These are phyloP conservation scores for Monilinia aucupariae DNA, from an alignment of 2,329 filamentous ascomycete genomes.

Conservation along the genomic window DNA sequence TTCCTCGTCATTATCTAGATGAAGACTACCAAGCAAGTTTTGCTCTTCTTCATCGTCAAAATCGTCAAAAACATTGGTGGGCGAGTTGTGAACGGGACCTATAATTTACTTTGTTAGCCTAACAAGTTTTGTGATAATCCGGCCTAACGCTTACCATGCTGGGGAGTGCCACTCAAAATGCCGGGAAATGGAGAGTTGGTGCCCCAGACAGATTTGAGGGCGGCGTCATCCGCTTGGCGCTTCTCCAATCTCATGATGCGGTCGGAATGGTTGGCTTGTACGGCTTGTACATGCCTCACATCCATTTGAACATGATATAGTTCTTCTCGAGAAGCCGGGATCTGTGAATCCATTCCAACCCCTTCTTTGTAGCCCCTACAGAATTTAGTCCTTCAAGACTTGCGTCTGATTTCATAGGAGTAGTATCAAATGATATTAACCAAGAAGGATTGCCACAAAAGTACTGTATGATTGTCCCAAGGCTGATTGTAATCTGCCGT, in stretches of 20 bases:
- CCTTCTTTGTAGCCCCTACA: conserved; percentile 17
- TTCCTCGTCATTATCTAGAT: conserved; percentile 82
- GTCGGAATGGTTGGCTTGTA: conserved; percentile 58
- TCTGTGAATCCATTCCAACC: conserved; percentile 59
- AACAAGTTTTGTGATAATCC: conserved; percentile 4
- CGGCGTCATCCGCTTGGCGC: conserved; percentile 61
- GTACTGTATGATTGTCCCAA: neutral
- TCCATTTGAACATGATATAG: conserved; percentile 66
- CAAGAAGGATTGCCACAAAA: neutral
- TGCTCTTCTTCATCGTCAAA: conserved; percentile 80
- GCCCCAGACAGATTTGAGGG: conserved; percentile 80
- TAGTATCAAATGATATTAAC: neutral
- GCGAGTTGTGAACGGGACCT: conserved; percentile 75
- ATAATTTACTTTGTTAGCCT: conserved; percentile 26
- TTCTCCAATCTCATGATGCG: conserved; percentile 58
- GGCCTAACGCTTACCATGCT: conserved; percentile 65
- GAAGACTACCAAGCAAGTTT: conserved; percentile 72
- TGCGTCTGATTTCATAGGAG: conserved; percentile 11
- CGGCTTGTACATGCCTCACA: conserved; percentile 60
- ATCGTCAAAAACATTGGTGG: conserved; percentile 81
- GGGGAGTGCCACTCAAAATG: conserved; percentile 72
- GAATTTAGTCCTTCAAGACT: conserved; percentile 2
- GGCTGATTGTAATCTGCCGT: neutral
- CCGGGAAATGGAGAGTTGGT: conserved; percentile 90
- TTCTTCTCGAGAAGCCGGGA: conserved; percentile 56